phyloP scores from a whole-genome alignment of 139 green algal genomes.

The Micromonas commoda region DNA sequence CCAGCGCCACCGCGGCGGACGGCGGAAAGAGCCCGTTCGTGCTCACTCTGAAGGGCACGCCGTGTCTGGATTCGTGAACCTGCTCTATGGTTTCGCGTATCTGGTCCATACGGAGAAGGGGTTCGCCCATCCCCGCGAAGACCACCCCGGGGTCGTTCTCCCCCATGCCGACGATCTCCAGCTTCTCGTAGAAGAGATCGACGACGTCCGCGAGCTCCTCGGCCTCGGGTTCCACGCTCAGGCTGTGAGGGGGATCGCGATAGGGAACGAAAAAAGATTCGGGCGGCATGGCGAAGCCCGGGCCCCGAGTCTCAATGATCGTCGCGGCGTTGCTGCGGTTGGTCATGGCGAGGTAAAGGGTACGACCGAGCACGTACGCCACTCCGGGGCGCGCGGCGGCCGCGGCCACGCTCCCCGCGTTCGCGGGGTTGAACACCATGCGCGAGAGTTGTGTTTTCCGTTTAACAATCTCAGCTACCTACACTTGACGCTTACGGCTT shows the following conservation, averaged over 20 bases:
- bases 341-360: constrained; percentile 10
- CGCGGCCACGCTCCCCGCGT: too few relatives aligned
- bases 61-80: constrained; percentile 11
- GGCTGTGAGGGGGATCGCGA: not conserved
- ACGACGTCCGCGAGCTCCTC: not conserved
- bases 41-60: not conserved
- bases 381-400: not conserved
- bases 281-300: not conserved
- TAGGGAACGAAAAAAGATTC: not conserved
- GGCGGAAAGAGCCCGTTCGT: constrained; percentile 12
- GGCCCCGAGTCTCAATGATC: not conserved
- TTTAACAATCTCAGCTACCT: too few relatives aligned
- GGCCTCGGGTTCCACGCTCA: not conserved
- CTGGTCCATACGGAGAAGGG: not conserved
- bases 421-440: too few relatives aligned
- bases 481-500: too few relatives aligned
- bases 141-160: constrained; percentile 19
- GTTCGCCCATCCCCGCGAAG: constrained; percentile 13
- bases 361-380: not conserved
- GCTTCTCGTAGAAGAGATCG: constrained; percentile 1
- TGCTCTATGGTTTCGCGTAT: not conserved
- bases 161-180: constrained; percentile 1
- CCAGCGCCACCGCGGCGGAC: too few relatives aligned
- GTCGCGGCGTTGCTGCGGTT: not conserved
- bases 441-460: too few relatives aligned